Base-by-base conservation (phyloP, 495 filamentous ascomycete species). In the Cercophora scortea region DNA sequence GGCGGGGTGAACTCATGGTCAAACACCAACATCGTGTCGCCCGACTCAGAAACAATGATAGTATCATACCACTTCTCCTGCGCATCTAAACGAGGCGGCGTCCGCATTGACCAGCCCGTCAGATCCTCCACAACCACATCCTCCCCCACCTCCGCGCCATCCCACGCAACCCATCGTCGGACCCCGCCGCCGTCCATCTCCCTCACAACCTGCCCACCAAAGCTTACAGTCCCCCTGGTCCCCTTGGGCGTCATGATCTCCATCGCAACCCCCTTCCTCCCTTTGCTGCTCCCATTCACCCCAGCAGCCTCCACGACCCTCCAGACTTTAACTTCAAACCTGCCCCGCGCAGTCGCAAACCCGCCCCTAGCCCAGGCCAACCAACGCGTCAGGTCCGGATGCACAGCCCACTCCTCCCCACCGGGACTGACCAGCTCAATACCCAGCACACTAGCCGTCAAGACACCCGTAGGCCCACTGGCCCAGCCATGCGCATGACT, bases 401-500 rank as follows among this genome's bases (percentile, higher is more conserved):
- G 67, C 32, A 85, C 65, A 18, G 58, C 59, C 79, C 79, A 84
- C 9, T 62, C 75, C 53, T 54, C 52, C 0, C 81, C 82, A 0
- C 72, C 58, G 0, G 72, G 78, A 6, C 61, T 68, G 13, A 69
- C 63, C 4, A 83, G 53, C 43, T 72, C 64, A 33, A 86, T 71
- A 6, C 82, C 83, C 8, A 80, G 65, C 8, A 84, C 65, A 1
- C 8, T 4, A 4, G 74, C 66, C 3, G 69, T 78, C 33, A 86
- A 62, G 9, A 74, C 72, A 8, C 71, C 73, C 8, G 81, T 85
- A 4, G 82, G 82, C 9, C 80, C 79, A 5, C 76, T 70, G 0
- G 76, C 70, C 82, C 81, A 85, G 0, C 81, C 82, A 56, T 85
- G 83, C 0, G 82, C 75, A 52, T 84, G 81, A 12, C 67, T 74